These are phyloP conservation scores for Fusarium sp. DNA, from an alignment of 2,329 filamentous ascomycete species.

Conservation along the genomic window DNA sequence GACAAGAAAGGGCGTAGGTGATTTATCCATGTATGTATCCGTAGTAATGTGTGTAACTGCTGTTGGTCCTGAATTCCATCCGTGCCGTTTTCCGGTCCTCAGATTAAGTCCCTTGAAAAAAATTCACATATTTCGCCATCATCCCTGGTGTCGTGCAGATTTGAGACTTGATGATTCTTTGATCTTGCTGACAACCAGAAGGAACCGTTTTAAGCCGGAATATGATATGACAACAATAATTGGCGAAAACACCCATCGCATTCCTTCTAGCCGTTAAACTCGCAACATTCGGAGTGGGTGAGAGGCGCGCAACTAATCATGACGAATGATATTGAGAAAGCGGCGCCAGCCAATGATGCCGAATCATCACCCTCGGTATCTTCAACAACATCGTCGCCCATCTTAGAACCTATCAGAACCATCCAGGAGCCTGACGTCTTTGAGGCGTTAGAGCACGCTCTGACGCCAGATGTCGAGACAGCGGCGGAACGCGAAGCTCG, in stretches of 20 bases:
- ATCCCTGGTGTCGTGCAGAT: slow-evolving; percentile 1
- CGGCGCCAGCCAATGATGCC: slow-evolving; percentile 27
- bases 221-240: slow-evolving; percentile 29
- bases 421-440: slow-evolving; percentile 49
- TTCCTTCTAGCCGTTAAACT: slow-evolving; percentile 2
- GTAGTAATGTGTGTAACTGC: not conserved
- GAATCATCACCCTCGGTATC: slow-evolving; percentile 34
- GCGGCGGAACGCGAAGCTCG: slow-evolving; percentile 57
- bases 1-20: slow-evolving; percentile 12
- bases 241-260: slow-evolving; percentile 21
- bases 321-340: slow-evolving; percentile 41
- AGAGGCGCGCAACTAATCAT: slow-evolving; percentile 24
- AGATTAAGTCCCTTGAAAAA: not conserved
- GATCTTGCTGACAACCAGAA: not conserved
- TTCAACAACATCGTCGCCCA: slow-evolving; percentile 38
- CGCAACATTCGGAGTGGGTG: not conserved
- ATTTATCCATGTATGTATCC: slow-evolving; percentile 20
- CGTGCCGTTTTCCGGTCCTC: slow-evolving; percentile 25
- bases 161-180: not conserved
- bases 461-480: slow-evolving; percentile 55
- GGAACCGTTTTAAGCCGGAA: slow-evolving; percentile 1
- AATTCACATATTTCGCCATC: not conserved
- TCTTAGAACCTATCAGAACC: slow-evolving; percentile 48
- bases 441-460: slow-evolving; percentile 56
- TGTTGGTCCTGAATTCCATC: slow-evolving; percentile 19